Percentiles rank a stretch among this genome's conserved stretches.
phyloP scores from a whole-genome alignment of 345 rosid species.

The Heritiera fomes region DNA sequence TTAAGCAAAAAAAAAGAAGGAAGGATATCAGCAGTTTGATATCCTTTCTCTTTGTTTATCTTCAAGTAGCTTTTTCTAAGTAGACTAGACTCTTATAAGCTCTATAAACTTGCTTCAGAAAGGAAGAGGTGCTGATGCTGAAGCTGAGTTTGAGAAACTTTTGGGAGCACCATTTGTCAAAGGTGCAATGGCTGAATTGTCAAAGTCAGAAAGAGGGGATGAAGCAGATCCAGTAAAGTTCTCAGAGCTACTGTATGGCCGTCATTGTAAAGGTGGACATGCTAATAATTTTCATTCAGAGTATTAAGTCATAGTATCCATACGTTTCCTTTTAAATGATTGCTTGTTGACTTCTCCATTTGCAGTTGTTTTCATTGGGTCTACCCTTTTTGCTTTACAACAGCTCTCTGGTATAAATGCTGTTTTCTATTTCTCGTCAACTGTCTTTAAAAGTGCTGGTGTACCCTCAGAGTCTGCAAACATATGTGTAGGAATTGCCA shows the following conservation, averaged over 20 bases:
- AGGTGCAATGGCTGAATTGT: constrained; percentile 74
- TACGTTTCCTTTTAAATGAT: constrained; percentile 32
- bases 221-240: constrained; percentile 60
- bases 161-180: constrained; percentile 71
- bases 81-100: constrained; percentile 10
- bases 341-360: constrained; percentile 41
- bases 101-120: constrained; percentile 46
- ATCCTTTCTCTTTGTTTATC: constrained; percentile 11
- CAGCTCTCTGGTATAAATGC: constrained; percentile 97
- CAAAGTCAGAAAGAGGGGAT: constrained; percentile 68
- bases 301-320: neutral
- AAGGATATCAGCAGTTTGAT: neutral
- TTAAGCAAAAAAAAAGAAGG: neutral
- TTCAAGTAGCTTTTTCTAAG: neutral
- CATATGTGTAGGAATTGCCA: constrained; percentile 76
- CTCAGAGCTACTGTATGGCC: constrained; percentile 67
- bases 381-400: constrained; percentile 92
- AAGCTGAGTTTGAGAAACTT: constrained; percentile 74
- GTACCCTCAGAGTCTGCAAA: constrained; percentile 88
- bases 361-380: constrained; percentile 98
- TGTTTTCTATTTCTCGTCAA: constrained; percentile 91
- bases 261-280: constrained; percentile 60
- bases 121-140: constrained; percentile 88
- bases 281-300: constrained; percentile 25
- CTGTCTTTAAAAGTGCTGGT: constrained; percentile 87